Evolutionary conservation across 306 rosid genomes (phyloP).

Genomic region (Prunus mira): DNA sequence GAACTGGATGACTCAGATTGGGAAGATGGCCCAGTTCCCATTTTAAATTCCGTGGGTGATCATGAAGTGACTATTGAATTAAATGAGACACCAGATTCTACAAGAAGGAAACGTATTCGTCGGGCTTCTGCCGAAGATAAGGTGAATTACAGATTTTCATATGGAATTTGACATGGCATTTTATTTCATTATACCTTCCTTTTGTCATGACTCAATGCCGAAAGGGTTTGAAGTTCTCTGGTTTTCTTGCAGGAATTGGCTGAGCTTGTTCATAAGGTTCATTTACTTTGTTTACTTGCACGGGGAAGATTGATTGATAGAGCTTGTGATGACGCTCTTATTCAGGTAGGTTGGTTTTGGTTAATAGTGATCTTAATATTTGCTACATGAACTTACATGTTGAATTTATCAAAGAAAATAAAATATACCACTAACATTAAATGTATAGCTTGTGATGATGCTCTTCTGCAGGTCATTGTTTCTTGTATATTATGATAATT

Average conservation of each 20-base stretch:
- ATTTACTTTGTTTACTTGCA: conserved; percentile 88
- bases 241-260: conserved; percentile 55
- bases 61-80: conserved; percentile 63
- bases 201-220: conserved; percentile 9
- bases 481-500: neutral
- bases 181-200: conserved; percentile 22
- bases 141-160: conserved; percentile 40
- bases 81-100: conserved; percentile 50
- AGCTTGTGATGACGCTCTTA: conserved; percentile 82
- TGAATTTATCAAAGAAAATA: neutral
- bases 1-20: conserved; percentile 73
- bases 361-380: neutral
- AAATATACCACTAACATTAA: neutral
- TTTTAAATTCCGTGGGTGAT: conserved; percentile 28
- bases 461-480: conserved; percentile 57
- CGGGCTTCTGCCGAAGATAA: conserved; percentile 80
- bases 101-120: conserved; percentile 44
- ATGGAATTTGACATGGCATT: conserved; percentile 19
- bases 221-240: conserved; percentile 3
- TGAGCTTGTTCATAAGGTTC: conserved; percentile 84
- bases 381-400: neutral
- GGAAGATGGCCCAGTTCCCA: conserved; percentile 75
- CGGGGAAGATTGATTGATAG: conserved; percentile 84
- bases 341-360: conserved; percentile 55
- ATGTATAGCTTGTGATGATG: conserved; percentile 57